Percentiles rank a stretch among this genome's conserved stretches.
phyloP scores from a whole-genome alignment of 306 rosid species.

The Rosa chinensis region DNA sequence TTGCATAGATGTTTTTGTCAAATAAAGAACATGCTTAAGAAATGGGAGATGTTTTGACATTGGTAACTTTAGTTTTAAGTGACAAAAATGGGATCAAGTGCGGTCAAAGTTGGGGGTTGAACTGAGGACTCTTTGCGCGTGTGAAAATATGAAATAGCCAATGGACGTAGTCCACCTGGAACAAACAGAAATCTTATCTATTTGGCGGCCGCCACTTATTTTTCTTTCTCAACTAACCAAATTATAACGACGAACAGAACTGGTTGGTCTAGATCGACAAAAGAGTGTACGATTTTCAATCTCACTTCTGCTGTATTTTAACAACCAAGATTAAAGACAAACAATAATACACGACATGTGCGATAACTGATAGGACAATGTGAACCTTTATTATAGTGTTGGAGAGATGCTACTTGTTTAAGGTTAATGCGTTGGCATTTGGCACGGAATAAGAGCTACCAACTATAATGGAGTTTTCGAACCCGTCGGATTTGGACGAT shows the following conservation, averaged over 20 bases:
- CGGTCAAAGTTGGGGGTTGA: slow-evolving; percentile 26
- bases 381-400: neutral
- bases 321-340: neutral
- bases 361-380: neutral
- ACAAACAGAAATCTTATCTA: neutral
- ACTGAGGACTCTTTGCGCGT: neutral
- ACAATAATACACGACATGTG: neutral
- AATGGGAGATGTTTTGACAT: neutral
- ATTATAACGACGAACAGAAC: neutral
- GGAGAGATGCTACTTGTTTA: neutral
- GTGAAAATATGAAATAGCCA: neutral
- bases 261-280: neutral
- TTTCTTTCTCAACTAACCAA: neutral
- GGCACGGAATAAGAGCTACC: neutral
- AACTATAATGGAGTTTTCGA: neutral
- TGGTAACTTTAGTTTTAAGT: neutral
- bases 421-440: neutral
- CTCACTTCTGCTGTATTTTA: neutral
- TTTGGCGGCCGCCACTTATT: neutral
- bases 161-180: neutral
- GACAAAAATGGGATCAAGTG: neutral
- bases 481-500: neutral
- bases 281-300: neutral
- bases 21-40: neutral
- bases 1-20: neutral